Conservation (phyloP, 352 stramenopile species). For the Phytophthora cactorum region DNA sequence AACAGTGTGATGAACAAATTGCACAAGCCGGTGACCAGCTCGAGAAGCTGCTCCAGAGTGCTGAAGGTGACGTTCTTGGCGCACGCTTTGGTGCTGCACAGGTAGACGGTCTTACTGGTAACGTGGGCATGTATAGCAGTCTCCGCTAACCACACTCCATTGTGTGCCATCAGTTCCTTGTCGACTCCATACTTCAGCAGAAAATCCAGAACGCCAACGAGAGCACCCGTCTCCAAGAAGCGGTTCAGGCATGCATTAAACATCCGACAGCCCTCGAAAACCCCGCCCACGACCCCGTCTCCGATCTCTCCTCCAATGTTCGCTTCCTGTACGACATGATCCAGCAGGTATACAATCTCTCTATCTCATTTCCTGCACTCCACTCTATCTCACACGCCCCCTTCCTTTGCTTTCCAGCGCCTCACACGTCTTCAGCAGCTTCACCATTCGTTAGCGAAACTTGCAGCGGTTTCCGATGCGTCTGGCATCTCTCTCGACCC, state of each 20-base stretch:
- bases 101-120: constrained; percentile 18
- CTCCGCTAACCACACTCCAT: neutral
- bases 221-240: constrained; percentile 40
- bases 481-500: constrained; percentile 34
- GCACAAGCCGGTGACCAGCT: constrained; percentile 40
- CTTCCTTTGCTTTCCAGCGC: constrained; percentile 36
- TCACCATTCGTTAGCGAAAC: constrained; percentile 60
- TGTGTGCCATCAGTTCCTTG: constrained; percentile 42
- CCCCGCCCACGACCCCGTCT: neutral
- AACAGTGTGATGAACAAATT: constrained; percentile 64
- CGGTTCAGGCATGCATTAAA: constrained; percentile 5
- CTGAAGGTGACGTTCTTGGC: constrained; percentile 43
- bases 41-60: constrained; percentile 52
- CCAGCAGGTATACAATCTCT: constrained; percentile 50
- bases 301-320: constrained; percentile 36
- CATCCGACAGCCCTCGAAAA: neutral
- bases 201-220: constrained; percentile 60
- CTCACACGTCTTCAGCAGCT: constrained; percentile 67
- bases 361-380: neutral
- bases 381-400: neutral
- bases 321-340: constrained; percentile 65
- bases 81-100: constrained; percentile 66
- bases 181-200: constrained; percentile 66
- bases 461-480: constrained; percentile 42
- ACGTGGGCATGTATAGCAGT: neutral